A percentile compares a stretch with the other conserved stretches of the same genome.
Evolutionary conservation across 2,329 filamentous ascomycete genomes (phyloP).

Genomic region (Talaromyces verruculosus): DNA sequence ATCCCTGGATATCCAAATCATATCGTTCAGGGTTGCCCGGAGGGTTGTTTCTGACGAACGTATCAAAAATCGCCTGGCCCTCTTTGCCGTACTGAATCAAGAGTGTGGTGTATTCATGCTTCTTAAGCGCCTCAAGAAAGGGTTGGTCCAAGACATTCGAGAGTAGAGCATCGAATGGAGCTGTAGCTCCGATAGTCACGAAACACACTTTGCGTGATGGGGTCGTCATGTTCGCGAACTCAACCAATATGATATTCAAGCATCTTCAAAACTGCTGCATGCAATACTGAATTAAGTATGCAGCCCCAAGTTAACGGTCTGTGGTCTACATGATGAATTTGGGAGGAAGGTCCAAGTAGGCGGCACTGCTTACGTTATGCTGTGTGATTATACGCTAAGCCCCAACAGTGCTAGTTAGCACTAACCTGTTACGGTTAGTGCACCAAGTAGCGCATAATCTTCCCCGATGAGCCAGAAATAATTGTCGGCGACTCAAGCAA

Average conservation of each 20-base stretch:
- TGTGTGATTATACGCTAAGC: background rate
- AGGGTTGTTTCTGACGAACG: slow-evolving; percentile 31
- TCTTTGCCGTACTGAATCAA: slow-evolving; percentile 78
- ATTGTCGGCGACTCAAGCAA: slow-evolving; percentile 12
- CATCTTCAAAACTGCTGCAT: background rate
- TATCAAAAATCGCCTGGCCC: slow-evolving; percentile 55
- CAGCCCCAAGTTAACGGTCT: background rate
- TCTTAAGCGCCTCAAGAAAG: slow-evolving; percentile 63
- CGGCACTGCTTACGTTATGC: slow-evolving; percentile 1
- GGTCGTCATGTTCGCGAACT: slow-evolving; percentile 16
- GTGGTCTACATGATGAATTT: background rate
- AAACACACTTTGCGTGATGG: slow-evolving; percentile 60
- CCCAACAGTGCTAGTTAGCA: background rate
- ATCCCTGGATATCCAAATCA: slow-evolving; percentile 58
- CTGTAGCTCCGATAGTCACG: slow-evolving; percentile 89
- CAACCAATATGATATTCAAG: slow-evolving; percentile 12
- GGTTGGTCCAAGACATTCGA: slow-evolving; percentile 59
- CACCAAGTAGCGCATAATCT: slow-evolving; percentile 1
- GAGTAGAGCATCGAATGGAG: slow-evolving; percentile 73
- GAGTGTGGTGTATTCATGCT: slow-evolving; percentile 67
- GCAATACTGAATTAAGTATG: slow-evolving; percentile 5
- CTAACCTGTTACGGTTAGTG: slow-evolving; percentile 9
- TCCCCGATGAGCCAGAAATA: slow-evolving; percentile 20
- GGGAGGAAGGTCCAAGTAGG: background rate
- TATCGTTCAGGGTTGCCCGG: slow-evolving; percentile 29